Conservation (phyloP, 768 basidiomycete genomes). For the Sutorius australiensis region DNA sequence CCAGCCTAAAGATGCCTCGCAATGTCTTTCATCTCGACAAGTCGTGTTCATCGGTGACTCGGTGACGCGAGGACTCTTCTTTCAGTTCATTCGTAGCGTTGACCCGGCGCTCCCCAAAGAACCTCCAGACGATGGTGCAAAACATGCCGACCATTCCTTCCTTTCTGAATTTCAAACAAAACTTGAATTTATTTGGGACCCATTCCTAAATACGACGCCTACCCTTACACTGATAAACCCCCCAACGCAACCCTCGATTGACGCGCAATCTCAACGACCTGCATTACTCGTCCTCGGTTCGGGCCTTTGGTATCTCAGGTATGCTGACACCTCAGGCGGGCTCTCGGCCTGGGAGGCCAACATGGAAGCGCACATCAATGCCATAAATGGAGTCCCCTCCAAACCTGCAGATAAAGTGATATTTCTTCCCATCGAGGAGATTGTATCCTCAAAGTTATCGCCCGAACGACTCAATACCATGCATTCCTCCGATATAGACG, state of each 20-base stretch:
- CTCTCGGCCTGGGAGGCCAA: conserved; percentile 74
- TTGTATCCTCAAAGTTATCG: conserved; percentile 63
- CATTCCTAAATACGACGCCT: conserved; percentile 72
- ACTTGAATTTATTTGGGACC: conserved; percentile 78
- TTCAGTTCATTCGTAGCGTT: conserved; percentile 59
- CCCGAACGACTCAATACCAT: conserved; percentile 63
- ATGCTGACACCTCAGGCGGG: conserved; percentile 67
- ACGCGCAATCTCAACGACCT: conserved; percentile 33
- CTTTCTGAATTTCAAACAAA: conserved; percentile 42
- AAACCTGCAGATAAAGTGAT: conserved; percentile 69
- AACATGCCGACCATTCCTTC: conserved; percentile 64
- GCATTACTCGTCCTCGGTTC: conserved; percentile 79
- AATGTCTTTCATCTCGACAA: conserved; percentile 55
- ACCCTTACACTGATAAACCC: conserved; percentile 43
- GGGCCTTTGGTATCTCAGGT: conserved; percentile 87
- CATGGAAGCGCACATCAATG: conserved; percentile 61
- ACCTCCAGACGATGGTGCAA: conserved; percentile 53
- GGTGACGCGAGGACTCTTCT: conserved; percentile 75
- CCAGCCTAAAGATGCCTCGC: conserved; percentile 45
- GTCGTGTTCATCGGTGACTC: conserved; percentile 86
- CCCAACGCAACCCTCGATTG: background rate
- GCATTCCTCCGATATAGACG: conserved; percentile 75
- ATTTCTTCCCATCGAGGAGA: conserved; percentile 72
- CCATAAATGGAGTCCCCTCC: conserved; percentile 35
- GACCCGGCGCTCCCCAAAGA: conserved; percentile 54